Evolutionary conservation across 1,139 yeast genomes (phyloP).

Genomic region (Zygosaccharomyces sapae): DNA sequence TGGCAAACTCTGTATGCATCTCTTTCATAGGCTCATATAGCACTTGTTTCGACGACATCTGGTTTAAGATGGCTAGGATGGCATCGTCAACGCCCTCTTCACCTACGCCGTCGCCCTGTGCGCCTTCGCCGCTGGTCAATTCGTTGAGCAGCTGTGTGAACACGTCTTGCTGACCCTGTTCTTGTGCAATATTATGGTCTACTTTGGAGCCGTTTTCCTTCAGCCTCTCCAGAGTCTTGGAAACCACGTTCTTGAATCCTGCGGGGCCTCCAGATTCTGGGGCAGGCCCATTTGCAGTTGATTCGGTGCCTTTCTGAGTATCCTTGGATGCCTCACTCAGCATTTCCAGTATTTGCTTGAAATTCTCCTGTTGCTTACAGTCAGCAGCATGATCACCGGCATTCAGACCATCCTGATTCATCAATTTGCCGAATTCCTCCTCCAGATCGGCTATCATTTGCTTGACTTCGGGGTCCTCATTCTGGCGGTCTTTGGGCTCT

Average conservation of each 20-base stretch:
- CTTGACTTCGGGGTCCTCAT: conserved; percentile 23
- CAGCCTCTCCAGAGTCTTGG: conserved; percentile 75
- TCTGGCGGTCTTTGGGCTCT: not conserved
- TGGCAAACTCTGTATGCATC: conserved; percentile 56
- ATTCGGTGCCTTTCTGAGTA: conserved; percentile 48
- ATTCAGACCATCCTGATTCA: conserved; percentile 19
- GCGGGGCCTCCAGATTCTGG: conserved; percentile 20
- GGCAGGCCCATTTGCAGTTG: conserved; percentile 44
- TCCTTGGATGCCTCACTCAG: conserved; percentile 54
- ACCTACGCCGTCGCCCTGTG: conserved; percentile 44
- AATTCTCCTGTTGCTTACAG: conserved; percentile 47
- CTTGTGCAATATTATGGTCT: conserved; percentile 55
- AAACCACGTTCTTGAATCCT: conserved; percentile 67
- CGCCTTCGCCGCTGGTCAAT: conserved; percentile 36
- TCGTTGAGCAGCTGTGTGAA: conserved; percentile 50
- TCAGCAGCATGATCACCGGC: conserved; percentile 21
- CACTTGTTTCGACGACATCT: conserved; percentile 80
- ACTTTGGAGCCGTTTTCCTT: conserved; percentile 64
- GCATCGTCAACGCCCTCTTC: conserved; percentile 59
- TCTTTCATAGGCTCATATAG: conserved; percentile 87
- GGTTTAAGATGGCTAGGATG: conserved; percentile 73
- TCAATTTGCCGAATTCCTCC: conserved; percentile 27
- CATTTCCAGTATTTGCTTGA: conserved; percentile 50
- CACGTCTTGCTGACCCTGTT: conserved; percentile 46
- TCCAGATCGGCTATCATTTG: conserved; percentile 30